Evolutionary conservation across 306 rosid species (phyloP), one percentile per base, ranked within the genome.

Genomic region (Mucuna pruriens): DNA sequence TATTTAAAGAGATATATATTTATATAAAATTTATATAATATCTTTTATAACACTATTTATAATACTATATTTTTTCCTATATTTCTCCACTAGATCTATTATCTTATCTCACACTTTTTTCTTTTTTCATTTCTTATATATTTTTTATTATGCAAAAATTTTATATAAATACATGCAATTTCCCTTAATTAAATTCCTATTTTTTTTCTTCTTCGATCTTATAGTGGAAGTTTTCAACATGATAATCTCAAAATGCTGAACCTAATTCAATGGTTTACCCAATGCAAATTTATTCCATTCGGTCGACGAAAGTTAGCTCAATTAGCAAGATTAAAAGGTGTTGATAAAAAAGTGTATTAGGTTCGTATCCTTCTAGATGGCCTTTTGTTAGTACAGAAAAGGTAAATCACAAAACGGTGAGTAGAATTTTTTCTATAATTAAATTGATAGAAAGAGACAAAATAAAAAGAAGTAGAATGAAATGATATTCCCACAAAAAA

Each of bases 1-100:
- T 61, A 46, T 70, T 46, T 76, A 80, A 29, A 80, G 16, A 46
- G 15, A 13, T 46, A 13, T 46, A 46, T 46, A 46, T 46, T 46
- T 46, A 13, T 46, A 46, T 46, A 46, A 13, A 13, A 13, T 46
- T 13, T 1, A 46, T 46, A 1, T 46, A 46, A 46, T 46, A 46
- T 46, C 15, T 15, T 10, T 10, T 36, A 36, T 36, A 3, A 6
- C 6, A 36, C 2, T 40, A 7, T 40, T 42, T 42, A 10, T 1
- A 9, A 42, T 42, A 42, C 15, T 39, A 8, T 42, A 7, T 42
- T 42, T 9, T 42, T 42, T 3, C 10, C 15, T 10, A 42, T 42
- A 2, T 42, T 7, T 9, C 1, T 42, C 7, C 15, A 42, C 2
- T 9, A 42, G 7, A 42, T 42, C 7, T 9, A 42, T 9, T 3